phyloP scores from a whole-genome alignment of 305 asterid genomes.

The Nicotiana rustica region DNA sequence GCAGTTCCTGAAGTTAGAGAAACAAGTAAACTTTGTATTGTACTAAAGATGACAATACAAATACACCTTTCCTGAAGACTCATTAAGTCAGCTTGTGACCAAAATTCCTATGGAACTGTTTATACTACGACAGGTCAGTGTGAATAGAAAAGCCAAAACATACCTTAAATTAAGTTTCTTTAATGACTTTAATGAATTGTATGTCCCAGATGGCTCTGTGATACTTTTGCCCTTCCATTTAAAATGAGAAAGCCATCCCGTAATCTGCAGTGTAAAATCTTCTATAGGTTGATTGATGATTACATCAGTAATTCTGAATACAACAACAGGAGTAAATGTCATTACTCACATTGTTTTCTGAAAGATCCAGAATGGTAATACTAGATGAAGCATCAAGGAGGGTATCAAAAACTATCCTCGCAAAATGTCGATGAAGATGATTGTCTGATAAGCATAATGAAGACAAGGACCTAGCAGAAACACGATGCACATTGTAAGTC shows the following conservation, averaged over 20 bases:
- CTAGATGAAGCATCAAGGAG: conserved; percentile 70
- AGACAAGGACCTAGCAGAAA: conserved; percentile 62
- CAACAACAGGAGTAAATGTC: conserved; percentile 31
- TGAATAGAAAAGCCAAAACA: conserved; percentile 27
- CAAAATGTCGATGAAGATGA: conserved; percentile 65
- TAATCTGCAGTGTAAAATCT: conserved; percentile 58
- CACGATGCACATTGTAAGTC: conserved; percentile 23
- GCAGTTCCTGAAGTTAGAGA: conserved; percentile 64
- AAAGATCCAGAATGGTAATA: conserved; percentile 76
- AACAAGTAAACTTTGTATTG: conserved; percentile 36
- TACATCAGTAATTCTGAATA: background rate
- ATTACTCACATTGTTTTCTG: conserved; percentile 84
- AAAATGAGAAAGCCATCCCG: conserved; percentile 78
- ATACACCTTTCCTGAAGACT: background rate
- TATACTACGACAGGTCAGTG: conserved; percentile 9
- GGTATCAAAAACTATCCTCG: conserved; percentile 61
- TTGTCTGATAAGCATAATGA: conserved; percentile 74
- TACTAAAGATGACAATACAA: conserved; percentile 16
- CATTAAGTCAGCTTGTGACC: conserved; percentile 16
- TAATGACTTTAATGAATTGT: conserved; percentile 69
- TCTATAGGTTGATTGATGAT: conserved; percentile 10
- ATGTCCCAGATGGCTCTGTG: conserved; percentile 47
- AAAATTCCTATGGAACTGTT: background rate
- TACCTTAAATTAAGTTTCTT: conserved; percentile 80
- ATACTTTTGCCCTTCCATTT: conserved; percentile 56